phyloP scores from a whole-genome alignment of 352 stramenopile species.

The Blastocystis sp. region DNA sequence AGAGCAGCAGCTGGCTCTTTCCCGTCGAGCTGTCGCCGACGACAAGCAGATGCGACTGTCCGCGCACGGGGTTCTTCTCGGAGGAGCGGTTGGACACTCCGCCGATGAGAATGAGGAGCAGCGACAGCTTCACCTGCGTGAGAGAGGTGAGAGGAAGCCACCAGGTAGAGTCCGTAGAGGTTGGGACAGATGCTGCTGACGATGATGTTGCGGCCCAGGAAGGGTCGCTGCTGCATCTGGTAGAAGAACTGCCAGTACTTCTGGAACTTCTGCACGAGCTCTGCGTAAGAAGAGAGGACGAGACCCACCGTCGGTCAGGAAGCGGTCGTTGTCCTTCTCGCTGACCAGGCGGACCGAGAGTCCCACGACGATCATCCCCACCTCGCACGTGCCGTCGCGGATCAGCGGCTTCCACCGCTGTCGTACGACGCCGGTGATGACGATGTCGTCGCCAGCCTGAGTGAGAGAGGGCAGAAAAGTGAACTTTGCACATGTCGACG shows the following conservation, averaged over 20 bases:
- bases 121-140: conserved; percentile 66
- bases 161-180: conserved; percentile 68
- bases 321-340: conserved; percentile 33
- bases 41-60: conserved; percentile 71
- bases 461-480: neutral
- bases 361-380: conserved; percentile 56
- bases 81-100: conserved; percentile 68
- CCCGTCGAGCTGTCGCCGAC: conserved; percentile 65
- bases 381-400: conserved; percentile 68
- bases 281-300: neutral
- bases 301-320: conserved; percentile 41
- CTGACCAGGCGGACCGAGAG: conserved; percentile 62
- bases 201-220: conserved; percentile 67
- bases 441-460: conserved; percentile 70
- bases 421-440: conserved; percentile 71
- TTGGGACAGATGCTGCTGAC: conserved; percentile 71
- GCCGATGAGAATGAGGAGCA: conserved; percentile 70
- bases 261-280: conserved; percentile 70
- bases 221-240: conserved; percentile 60
- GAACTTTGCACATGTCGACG: conserved; percentile 26
- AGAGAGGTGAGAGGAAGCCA: neutral
- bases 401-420: conserved; percentile 70
- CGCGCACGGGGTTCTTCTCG: conserved; percentile 69
- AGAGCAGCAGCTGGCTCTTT: conserved; percentile 73
- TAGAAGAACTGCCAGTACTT: conserved; percentile 68